Conservation (phyloP, 495 filamentous ascomycete genomes). For the Annulohypoxylon maeteangense region DNA sequence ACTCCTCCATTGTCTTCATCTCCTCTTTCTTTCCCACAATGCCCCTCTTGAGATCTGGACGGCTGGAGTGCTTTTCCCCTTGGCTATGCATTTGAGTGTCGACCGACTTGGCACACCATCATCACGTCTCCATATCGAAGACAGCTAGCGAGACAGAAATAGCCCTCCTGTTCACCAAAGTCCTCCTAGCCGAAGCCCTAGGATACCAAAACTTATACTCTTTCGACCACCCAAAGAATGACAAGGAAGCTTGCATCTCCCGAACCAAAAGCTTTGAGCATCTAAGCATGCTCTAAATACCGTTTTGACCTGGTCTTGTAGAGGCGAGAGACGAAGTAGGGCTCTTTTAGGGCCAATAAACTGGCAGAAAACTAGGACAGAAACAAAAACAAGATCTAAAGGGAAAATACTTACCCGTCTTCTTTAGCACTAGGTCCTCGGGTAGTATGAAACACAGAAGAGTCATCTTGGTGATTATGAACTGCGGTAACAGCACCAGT, state of each 20-base stretch:
- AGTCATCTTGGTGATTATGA: constrained; percentile 51
- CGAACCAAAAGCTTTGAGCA: constrained; percentile 13
- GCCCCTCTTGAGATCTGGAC: constrained; percentile 39
- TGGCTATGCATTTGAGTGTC: constrained; percentile 44
- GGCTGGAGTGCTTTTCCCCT: constrained; percentile 32
- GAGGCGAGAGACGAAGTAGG: constrained; percentile 14
- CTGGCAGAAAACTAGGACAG: constrained; percentile 16
- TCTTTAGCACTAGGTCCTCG: constrained; percentile 84
- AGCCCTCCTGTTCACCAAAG: constrained; percentile 30
- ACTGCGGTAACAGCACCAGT: constrained; percentile 47
- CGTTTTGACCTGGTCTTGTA: constrained; percentile 24
- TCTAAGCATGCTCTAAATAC: constrained; percentile 12
- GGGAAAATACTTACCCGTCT: constrained; percentile 87
- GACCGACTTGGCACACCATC: constrained; percentile 42
- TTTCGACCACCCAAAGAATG: constrained; percentile 19
- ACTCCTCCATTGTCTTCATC: constrained; percentile 36
- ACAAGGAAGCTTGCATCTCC: constrained; percentile 6
- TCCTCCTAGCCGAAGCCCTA: constrained; percentile 31
- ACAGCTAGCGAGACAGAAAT: constrained; percentile 39
- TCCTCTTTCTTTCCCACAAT: constrained; percentile 39
- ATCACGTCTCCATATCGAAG: constrained; percentile 37
- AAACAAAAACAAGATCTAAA: constrained; percentile 48
- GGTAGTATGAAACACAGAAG: constrained; percentile 46
- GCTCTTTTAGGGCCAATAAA: constrained; percentile 25
- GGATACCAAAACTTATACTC: constrained; percentile 31